These are phyloP conservation scores for Lachnellula hyalina DNA, from an alignment of 2,329 filamentous ascomycete species.

Conservation along the genomic window DNA sequence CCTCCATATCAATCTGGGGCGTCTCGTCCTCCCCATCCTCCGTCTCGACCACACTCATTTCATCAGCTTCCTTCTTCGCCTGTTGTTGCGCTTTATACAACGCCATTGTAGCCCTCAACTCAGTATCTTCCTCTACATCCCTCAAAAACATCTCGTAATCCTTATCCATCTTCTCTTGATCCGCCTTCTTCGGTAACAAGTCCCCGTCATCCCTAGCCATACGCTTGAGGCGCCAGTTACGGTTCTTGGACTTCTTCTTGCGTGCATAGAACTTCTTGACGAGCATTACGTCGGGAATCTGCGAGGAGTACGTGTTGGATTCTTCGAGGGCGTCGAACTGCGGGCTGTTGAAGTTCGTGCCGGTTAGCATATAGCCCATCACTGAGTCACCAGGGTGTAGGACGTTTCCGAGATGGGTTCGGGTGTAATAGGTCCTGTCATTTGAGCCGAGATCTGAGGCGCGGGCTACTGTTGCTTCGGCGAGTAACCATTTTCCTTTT, in stretches of 20 bases:
- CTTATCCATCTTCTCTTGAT: constrained; percentile 80
- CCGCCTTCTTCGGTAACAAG: constrained; percentile 76
- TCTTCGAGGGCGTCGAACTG: constrained; percentile 79
- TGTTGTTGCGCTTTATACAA: constrained; percentile 66
- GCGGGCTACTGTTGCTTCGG: constrained; percentile 82
- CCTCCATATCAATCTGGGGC: constrained; percentile 70
- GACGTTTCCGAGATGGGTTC: constrained; percentile 83
- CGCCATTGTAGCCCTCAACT: constrained; percentile 76
- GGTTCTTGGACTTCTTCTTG: constrained; percentile 73
- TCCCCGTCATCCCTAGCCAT: constrained; percentile 89
- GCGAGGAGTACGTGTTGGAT: constrained; percentile 68
- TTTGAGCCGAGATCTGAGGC: constrained; percentile 83
- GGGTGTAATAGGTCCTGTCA: constrained; percentile 80
- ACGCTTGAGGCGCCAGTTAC: constrained; percentile 92
- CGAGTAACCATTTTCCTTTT: constrained; percentile 77
- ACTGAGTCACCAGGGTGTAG: constrained; percentile 86
- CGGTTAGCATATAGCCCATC: constrained; percentile 87
- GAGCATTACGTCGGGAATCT: constrained; percentile 85
- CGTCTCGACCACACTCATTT: constrained; percentile 63
- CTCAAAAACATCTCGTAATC: constrained; percentile 97
- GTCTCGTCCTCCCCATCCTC: constrained; percentile 57
- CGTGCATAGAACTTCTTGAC: constrained; percentile 96
- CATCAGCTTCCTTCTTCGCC: constrained; percentile 49
- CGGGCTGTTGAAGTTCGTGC: constrained; percentile 87
- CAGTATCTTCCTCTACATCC: constrained; percentile 92